These are phyloP conservation scores for Calonectria ilicicola DNA, from an alignment of 2,329 filamentous ascomycete genomes.

Conservation along the genomic window DNA sequence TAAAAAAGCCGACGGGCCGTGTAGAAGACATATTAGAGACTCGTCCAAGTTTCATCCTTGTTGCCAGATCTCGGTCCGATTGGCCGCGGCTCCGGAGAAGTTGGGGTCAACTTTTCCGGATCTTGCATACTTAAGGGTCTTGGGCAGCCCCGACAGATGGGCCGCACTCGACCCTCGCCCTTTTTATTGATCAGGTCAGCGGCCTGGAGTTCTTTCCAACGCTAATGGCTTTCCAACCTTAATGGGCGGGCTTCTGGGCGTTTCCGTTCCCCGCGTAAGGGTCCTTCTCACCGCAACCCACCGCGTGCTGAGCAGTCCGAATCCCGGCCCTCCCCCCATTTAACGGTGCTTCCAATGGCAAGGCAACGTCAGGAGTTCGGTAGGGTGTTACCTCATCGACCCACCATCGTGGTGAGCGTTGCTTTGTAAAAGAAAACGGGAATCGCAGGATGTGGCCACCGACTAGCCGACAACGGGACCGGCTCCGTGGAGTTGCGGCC, in stretches of 20 bases:
- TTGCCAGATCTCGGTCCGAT: background rate
- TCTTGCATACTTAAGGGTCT: background rate
- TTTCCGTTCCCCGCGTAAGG: background rate
- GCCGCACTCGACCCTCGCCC: background rate
- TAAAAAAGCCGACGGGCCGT: background rate
- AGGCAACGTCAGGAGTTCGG: background rate
- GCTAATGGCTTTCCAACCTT: no score
- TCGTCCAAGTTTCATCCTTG: background rate
- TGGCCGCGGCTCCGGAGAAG: background rate
- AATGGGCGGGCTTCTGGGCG: background rate
- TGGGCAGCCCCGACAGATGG: background rate
- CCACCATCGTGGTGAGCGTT: background rate
- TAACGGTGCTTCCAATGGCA: background rate
- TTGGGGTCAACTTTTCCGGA: background rate
- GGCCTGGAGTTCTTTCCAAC: no score
- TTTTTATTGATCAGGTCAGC: background rate
- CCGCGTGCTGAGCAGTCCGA: background rate
- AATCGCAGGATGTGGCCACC: background rate
- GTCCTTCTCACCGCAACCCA: background rate
- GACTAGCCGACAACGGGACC: slow-evolving; percentile 7
- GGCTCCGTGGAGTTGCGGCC: background rate
- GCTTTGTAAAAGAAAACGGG: background rate
- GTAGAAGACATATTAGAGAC: background rate
- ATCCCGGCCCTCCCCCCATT: background rate
- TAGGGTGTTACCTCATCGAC: background rate